Conservation (phyloP, 495 filamentous ascomycete genomes). For the Neurospora tetraspora region DNA sequence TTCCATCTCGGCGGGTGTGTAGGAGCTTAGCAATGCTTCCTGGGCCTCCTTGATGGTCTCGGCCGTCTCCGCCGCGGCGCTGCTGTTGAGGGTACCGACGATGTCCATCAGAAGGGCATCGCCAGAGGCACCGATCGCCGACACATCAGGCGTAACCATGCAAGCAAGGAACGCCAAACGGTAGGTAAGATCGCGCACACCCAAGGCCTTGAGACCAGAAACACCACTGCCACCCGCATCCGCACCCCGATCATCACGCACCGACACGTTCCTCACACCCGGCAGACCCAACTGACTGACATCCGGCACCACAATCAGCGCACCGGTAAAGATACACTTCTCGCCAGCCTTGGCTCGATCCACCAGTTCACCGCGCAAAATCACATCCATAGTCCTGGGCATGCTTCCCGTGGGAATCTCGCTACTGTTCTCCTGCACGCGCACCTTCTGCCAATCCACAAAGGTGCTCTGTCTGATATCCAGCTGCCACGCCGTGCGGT, state of each 20-base stretch:
- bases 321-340: constrained; percentile 94
- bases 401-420: constrained; percentile 98
- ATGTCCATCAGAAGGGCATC: constrained; percentile 50
- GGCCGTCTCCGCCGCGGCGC: constrained; percentile 46
- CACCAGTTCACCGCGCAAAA: constrained; percentile 95
- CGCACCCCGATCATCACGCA: constrained; percentile 71
- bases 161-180: constrained; percentile 93
- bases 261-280: constrained; percentile 73
- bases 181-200: constrained; percentile 93
- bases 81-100: constrained; percentile 69
- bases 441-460: constrained; percentile 97
- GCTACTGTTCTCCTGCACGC: constrained; percentile 93
- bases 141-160: constrained; percentile 90
- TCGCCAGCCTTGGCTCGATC: constrained; percentile 95
- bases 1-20: constrained; percentile 76
- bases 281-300: constrained; percentile 91
- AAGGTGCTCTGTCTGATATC: constrained; percentile 97
- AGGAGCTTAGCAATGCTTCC: constrained; percentile 71
- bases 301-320: constrained; percentile 92
- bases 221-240: constrained; percentile 79
- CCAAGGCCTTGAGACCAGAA: constrained; percentile 78
- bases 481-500: constrained; percentile 81
- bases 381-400: constrained; percentile 96
- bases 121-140: constrained; percentile 51
- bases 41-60: constrained; percentile 76